Evolutionary conservation across 805 yeast genomes (phyloP), one percentile per base, ranked within the genome.

Genomic region (Yamadazyma laniorum): DNA sequence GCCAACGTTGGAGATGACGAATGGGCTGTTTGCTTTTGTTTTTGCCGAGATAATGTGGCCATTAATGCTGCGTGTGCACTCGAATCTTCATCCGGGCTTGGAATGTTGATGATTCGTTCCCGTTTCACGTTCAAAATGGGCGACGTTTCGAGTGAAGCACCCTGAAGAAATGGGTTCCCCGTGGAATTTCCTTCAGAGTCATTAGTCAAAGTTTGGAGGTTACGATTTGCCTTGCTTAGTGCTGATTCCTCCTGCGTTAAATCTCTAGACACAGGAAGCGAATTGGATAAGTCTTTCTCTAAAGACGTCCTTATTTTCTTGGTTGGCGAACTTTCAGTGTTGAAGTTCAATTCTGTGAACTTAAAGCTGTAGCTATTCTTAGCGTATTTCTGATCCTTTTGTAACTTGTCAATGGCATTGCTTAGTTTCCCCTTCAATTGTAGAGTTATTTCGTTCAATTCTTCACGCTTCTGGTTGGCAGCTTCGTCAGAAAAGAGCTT

Each of bases 51-150:
- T 13, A 67, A 48, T 0, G 74, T 69, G 4, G 70, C 70, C 44
- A 65, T 48, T 28, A 68, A 56, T n/a, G 74, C 74, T 42, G 57
- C 59, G 38, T 68, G 74, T 3, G 74, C 74, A 47, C 71, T 65
- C n/a, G 63, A 52, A 42, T 67, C 72, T 39, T 61, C 70, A 34
- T 65, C 65, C 1, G 65, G 65, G 4, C 37, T 56, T 32, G 67
- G 66, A 12, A 57, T 39, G 32, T 45, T 40, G 5, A 43, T 39
- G 18, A 31, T 29, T 27, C 44, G 22, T 8, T 32, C 37, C 6
- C 34, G 23, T 16, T 35, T 40, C 13, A 33, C 34, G 11, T 26
- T 18, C 22, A 42, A 40, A 16, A 40, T 18, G 5, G 42, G 42
- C 14, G 39, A 34, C n/a, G 25, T 32, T 13, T 34, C 25, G 5